Percentiles rank a stretch among this genome's conserved stretches.
Conservation (phyloP, 805 yeast species). For the Yarrowia sp. region DNA sequence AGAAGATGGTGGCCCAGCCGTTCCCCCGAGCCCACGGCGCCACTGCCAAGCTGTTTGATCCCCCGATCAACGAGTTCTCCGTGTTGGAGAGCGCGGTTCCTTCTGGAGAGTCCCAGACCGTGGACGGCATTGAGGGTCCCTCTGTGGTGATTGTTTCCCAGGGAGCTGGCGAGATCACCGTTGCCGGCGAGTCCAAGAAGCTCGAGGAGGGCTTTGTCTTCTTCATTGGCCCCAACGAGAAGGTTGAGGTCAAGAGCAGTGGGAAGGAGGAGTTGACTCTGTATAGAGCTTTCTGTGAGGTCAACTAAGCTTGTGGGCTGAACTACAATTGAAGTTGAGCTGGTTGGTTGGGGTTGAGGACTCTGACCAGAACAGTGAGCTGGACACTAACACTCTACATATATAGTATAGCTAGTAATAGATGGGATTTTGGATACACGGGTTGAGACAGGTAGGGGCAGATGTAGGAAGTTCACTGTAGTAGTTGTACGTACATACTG, state of each 20-base stretch:
- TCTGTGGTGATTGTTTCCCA: slow-evolving; percentile 79
- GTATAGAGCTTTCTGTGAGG: slow-evolving; percentile 70
- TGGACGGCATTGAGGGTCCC: slow-evolving; percentile 75
- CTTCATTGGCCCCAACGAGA: slow-evolving; percentile 76
- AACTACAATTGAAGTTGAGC: background rate
- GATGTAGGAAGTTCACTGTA: too few relatives aligned
- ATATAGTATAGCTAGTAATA: background rate
- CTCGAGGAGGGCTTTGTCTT: slow-evolving; percentile 69
- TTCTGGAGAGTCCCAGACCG: slow-evolving; percentile 50
- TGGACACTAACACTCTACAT: slow-evolving; percentile 22
- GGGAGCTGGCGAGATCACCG: slow-evolving; percentile 63
- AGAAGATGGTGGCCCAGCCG: slow-evolving; percentile 70
- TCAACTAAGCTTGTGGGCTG: slow-evolving; percentile 8
- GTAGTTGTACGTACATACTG: too few relatives aligned
- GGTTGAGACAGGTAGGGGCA: background rate
- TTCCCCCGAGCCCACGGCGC: slow-evolving; percentile 44
- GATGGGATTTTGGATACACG: background rate
- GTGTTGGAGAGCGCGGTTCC: slow-evolving; percentile 77
- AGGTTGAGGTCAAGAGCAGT: slow-evolving; percentile 49
- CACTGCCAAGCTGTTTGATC: slow-evolving; percentile 60
- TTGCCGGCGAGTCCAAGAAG: slow-evolving; percentile 41
- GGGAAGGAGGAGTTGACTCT: slow-evolving; percentile 52
- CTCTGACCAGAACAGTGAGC: background rate
- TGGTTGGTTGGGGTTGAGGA: too few relatives aligned
- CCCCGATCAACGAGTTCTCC: slow-evolving; percentile 95